Percentiles rank a stretch among this genome's conserved stretches.
Evolutionary conservation across 257 asterid species (phyloP).

Genomic region (Fraxinus quadrangulata): DNA sequence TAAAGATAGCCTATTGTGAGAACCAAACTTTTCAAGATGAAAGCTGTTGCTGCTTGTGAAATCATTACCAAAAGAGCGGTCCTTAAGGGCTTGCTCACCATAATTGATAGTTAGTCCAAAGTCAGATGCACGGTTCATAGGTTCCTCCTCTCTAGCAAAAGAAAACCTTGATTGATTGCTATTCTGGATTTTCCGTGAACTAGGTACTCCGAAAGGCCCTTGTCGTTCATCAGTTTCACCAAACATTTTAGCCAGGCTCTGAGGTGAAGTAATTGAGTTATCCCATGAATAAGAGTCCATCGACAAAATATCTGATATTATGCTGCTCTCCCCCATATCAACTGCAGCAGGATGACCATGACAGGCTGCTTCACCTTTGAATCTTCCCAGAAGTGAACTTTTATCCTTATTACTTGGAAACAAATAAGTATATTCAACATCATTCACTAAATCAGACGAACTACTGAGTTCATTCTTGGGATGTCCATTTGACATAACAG

Average conservation of each 20-base stretch:
- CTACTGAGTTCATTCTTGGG: conserved; percentile 38
- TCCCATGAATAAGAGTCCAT: conserved; percentile 82
- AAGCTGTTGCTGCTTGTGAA: conserved; percentile 40
- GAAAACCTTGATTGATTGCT: conserved; percentile 87
- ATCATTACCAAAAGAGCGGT: conserved; percentile 47
- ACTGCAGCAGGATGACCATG: conserved; percentile 21
- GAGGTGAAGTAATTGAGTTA: conserved; percentile 71
- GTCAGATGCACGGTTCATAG: conserved; percentile 36
- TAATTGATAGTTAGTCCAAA: conserved; percentile 45
- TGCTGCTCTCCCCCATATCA: conserved; percentile 79
- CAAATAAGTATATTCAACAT: conserved; percentile 38
- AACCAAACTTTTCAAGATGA: conserved; percentile 48
- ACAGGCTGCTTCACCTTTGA: conserved; percentile 46
- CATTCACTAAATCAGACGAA: conserved; percentile 31
- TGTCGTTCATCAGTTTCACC: conserved; percentile 57
- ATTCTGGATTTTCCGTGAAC: conserved; percentile 62
- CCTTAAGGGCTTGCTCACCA: conserved; percentile 49
- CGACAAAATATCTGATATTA: conserved; percentile 82
- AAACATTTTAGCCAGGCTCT: conserved; percentile 59
- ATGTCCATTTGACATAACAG: conserved; percentile 39
- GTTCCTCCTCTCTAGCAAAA: conserved; percentile 87
- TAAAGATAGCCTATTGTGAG: conserved; percentile 53
- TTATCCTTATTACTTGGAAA: conserved; percentile 39
- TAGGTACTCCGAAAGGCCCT: conserved; percentile 54
- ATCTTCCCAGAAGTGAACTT: conserved; percentile 43